A percentile compares a stretch with the other conserved stretches of the same genome.
Conservation (phyloP, 345 rosid species). For the Fremontodendron californicum region DNA sequence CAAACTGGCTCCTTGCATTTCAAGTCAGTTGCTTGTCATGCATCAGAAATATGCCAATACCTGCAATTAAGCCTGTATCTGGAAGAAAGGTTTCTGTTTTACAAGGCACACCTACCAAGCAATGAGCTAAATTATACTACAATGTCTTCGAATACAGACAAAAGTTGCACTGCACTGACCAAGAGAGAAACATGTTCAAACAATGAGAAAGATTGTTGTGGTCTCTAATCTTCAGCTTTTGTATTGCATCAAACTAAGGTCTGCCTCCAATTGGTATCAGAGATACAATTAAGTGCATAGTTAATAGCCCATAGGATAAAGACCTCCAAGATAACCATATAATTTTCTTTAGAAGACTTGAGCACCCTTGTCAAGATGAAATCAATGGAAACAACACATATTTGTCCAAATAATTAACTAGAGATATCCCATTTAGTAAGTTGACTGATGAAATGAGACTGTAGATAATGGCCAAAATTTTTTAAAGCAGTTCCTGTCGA, state of each 20-base stretch:
- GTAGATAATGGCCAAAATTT: not conserved
- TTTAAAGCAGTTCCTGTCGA: not conserved
- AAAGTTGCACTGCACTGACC: not conserved
- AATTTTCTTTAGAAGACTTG: not conserved
- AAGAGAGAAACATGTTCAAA: not conserved
- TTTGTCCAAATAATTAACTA: not conserved
- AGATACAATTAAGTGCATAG: not conserved
- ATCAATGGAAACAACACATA: not conserved
- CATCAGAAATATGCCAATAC: not conserved
- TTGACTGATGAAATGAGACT: not conserved
- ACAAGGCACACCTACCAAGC: not conserved
- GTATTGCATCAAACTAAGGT: not conserved
- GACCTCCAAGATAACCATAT: not conserved
- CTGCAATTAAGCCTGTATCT: not conserved
- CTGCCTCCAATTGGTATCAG: not conserved
- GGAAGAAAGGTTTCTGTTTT: not conserved
- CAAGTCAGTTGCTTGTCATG: not conserved
- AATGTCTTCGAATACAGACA: not conserved
- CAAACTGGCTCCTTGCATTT: not conserved
- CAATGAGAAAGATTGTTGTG: not conserved
- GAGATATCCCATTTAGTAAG: not conserved
- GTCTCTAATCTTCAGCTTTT: not conserved
- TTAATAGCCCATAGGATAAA: not conserved
- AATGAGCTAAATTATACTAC: not conserved
- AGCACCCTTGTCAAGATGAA: not conserved